phyloP scores from a whole-genome alignment of 768 basidiomycete species.

The Naganishia friedmannii region DNA sequence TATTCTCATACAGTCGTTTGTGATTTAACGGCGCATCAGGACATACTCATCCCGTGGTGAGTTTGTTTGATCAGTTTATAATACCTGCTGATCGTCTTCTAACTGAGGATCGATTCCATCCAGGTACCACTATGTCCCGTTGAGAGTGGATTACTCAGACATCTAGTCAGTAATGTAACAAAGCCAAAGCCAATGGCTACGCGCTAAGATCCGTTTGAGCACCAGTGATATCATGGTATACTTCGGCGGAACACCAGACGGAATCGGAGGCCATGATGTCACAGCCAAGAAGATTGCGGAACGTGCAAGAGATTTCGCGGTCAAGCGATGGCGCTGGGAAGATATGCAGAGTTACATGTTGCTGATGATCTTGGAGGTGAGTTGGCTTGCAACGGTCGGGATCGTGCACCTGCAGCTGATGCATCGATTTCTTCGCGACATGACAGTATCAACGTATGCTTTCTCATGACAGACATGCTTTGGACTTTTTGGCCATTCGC shows the following conservation, averaged over 20 bases:
- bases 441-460: constrained; percentile 10
- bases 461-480: background rate
- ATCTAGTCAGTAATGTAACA: constrained; percentile 42
- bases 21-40: too few relatives aligned
- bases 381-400: background rate
- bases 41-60: background rate
- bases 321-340: constrained; percentile 42
- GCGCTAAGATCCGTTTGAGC: too few relatives aligned
- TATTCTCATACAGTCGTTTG: too few relatives aligned
- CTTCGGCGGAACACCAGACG: constrained; percentile 45
- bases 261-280: constrained; percentile 36
- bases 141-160: constrained; percentile 48
- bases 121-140: constrained; percentile 47
- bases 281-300: constrained; percentile 43
- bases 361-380: constrained; percentile 43
- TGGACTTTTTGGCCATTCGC: background rate
- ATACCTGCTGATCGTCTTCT: background rate
- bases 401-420: background rate
- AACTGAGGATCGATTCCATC: background rate
- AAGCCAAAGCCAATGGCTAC: too few relatives aligned
- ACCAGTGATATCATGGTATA: constrained; percentile 48
- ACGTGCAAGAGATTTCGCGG: constrained; percentile 38
- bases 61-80: background rate
- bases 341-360: constrained; percentile 49
- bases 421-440: background rate